phyloP scores from a whole-genome alignment of 352 stramenopile species.

The Pythium coloratum region DNA sequence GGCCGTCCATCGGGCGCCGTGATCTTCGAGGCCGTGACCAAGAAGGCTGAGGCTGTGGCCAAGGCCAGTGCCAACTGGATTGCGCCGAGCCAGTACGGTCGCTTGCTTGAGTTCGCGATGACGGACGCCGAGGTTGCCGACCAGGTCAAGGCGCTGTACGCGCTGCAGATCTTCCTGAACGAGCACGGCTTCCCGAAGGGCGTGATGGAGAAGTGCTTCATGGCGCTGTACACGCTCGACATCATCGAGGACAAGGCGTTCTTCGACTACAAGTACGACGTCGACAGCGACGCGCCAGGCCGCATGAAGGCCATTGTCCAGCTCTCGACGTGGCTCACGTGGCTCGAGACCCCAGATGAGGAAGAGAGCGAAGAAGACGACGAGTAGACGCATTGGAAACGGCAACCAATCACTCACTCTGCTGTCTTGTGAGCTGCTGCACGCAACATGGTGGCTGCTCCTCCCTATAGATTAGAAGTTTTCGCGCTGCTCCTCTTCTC shows the following conservation, averaged over 20 bases:
- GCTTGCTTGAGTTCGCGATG: conserved; percentile 59
- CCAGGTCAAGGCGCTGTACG: conserved; percentile 72
- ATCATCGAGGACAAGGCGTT: conserved; percentile 80
- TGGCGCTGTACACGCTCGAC: conserved; percentile 82
- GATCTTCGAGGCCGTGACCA: conserved; percentile 56
- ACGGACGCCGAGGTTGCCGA: conserved; percentile 52
- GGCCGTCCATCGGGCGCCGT: conserved; percentile 44
- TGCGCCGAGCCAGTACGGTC: conserved; percentile 54
- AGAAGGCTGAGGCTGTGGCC: conserved; percentile 57
- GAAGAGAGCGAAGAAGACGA: conserved; percentile 75
- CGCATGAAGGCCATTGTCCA: conserved; percentile 86
- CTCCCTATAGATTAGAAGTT: conserved; percentile 27
- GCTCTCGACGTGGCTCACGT: conserved; percentile 79
- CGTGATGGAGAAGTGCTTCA: conserved; percentile 83
- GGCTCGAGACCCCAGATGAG: conserved; percentile 71
- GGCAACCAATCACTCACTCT: no score
- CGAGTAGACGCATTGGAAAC: conserved; percentile 40
- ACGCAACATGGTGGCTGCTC: background rate
- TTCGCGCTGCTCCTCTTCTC: conserved; percentile 3
- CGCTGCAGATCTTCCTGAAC: conserved; percentile 77
- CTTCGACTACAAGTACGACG: conserved; percentile 88
- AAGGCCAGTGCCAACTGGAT: conserved; percentile 85
- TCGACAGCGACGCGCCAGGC: conserved; percentile 64
- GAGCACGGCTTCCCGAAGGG: conserved; percentile 76
- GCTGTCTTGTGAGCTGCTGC: no score